Base-by-base conservation (phyloP, 2,329 filamentous ascomycete species). In the Akanthomyces lecanii region DNA sequence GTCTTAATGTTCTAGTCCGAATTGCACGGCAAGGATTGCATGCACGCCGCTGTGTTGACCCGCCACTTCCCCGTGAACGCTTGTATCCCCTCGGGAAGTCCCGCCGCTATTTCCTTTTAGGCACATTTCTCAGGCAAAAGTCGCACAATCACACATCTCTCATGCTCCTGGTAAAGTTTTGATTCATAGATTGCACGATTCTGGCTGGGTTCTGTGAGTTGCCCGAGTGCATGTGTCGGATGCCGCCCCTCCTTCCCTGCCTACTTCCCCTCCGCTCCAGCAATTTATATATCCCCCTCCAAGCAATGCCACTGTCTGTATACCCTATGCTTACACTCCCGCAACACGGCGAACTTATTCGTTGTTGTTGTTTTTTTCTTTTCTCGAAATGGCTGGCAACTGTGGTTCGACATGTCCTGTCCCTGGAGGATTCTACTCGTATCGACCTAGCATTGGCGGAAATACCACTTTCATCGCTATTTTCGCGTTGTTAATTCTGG, bases 401-500 rank as follows among this genome's bases (percentile, higher is more conserved):
- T 77, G 76, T 68, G 71, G 70, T 61, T 69, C 68, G n/a, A 68
- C 67, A 55, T 79, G 76, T 64, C 75, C 74, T 56, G 70, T 73
- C 48, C 64, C 68, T 40, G 69, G 68, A 48, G 75, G 74, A 61
- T 79, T 78, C 64, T 75, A 78, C 61, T 65, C 67, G 48, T 76
- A 79, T 62, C 65, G 64, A n/a, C 73, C 72, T 11, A 75, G 63
- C 42, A 66, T 79, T 51, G 72, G 69, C 16, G 79, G 77, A 48
- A 81, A 79, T 66, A 73, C 69, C 36, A 66, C 77, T 47, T 68
- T 82, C 55, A 71, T 81, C 25, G 73, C 71, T 10, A 65, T 73
- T 10, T 81, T 80, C 67, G 74, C 71, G 10, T 56, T 76, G 42
- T 70, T 81, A 36, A 69, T 78, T n/a, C 74, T 78, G 11, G 63